Evolutionary conservation across 2,329 filamentous ascomycete genomes (phyloP), one percentile per base, ranked within the genome.

Genomic region (Aspergillus ochraceoroseus): DNA sequence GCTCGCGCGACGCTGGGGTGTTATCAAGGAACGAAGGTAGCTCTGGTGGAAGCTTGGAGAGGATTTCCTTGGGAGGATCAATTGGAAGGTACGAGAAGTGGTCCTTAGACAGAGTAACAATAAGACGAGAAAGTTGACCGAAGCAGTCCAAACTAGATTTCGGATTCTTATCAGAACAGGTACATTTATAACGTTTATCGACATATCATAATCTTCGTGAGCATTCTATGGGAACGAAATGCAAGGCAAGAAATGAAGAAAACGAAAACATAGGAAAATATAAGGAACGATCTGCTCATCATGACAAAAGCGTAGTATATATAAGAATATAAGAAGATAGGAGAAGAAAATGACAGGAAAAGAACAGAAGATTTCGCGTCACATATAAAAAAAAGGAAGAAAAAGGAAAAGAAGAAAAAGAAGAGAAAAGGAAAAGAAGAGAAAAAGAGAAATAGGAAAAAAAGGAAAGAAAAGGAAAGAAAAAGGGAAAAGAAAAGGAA

Each of bases 1-100:
- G 62, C 51, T 74, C 70, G 44, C 70, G 68, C 2, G 74, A 73
- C 2, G 74, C 67, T 9, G 63, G 58, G 6, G 71, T 75, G 50
- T 75, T 72, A 47, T 70, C 72, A 28, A 76, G 62, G 59, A 77
- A 76, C 2, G 73, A 70, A 4, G 74, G 74, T n/a, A 77, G 57
- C 26, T 69, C 68, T 14, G 71, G 59, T 29, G 74, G 74, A 23
- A 77, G 70, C 41, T 72, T 71, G 26, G 67, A 67, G 12, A 76
- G 58, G 28, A 74, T 66, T 40, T 75, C 70, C 32, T 70, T 62
- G 5, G 71, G 70, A 26, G 71, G 71, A 42, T 69, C 66, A 48
- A 72, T 70, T 20, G 72, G 71, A 20, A 74, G 67, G 50, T 75
- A 70, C 43, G 63, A 62, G 54, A 76, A 76, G 49, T 75, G 70